Percentiles rank a stretch among this genome's conserved stretches.
Conservation (phyloP, 441 rosid species). For the Jatropha multifida region DNA sequence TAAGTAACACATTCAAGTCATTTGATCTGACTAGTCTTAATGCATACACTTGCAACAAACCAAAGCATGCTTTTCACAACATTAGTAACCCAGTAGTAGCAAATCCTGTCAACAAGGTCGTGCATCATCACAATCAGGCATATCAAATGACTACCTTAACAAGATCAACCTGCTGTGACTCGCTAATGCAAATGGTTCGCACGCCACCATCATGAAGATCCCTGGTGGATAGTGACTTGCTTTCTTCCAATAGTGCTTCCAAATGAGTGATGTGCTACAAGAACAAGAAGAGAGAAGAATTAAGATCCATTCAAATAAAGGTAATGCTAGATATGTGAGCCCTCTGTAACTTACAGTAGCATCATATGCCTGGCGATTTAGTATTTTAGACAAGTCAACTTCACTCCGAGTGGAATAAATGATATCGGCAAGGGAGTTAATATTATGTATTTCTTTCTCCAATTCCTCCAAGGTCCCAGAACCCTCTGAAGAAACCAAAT, state of each 20-base stretch:
- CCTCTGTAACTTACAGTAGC: conserved; percentile 32
- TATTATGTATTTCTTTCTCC: conserved; percentile 73
- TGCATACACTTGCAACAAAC: not conserved
- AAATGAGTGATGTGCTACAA: conserved; percentile 29
- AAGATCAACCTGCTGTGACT: conserved; percentile 31
- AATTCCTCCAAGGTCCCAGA: conserved; percentile 57
- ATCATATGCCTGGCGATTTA: conserved; percentile 81
- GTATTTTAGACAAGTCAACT: conserved; percentile 72
- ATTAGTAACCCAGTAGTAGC: not conserved
- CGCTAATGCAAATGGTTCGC: conserved; percentile 33
- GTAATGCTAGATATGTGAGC: not conserved
- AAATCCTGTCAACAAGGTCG: not conserved
- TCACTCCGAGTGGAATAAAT: conserved; percentile 70
- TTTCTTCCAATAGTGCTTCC: conserved; percentile 33
- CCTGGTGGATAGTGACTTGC: conserved; percentile 26
- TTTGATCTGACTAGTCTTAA: conserved; percentile 1
- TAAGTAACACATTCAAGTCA: conserved; percentile 3
- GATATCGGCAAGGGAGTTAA: conserved; percentile 76
- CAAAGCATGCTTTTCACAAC: not conserved
- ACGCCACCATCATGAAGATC: conserved; percentile 30
- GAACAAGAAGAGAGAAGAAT: not conserved
- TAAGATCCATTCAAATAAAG: conserved; percentile 2
- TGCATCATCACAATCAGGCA: not conserved
- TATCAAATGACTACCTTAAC: conserved; percentile 28
- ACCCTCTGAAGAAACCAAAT: conserved; percentile 65